Base-by-base conservation (phyloP, 2,329 filamentous ascomycete genomes). In the Botrytis galanthina region DNA sequence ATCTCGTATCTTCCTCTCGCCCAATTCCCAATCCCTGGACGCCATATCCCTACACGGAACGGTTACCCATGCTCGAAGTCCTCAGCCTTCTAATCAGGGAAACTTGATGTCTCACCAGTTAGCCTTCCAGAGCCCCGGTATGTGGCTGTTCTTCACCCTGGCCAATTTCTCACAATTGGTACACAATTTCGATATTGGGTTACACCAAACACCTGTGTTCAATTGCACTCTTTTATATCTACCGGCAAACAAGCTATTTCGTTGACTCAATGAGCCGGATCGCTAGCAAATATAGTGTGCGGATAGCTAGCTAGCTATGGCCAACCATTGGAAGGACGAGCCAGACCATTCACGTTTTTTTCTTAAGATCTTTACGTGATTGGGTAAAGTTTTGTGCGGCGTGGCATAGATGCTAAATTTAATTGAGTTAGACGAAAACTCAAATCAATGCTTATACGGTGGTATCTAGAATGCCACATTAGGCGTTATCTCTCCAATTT, bases 381-480 rank as follows among this genome's bases (percentile, higher is more conserved):
- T 29, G 2, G 37, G 37, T 26, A 42, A 42, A 57, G 66, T 16
- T 57, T 6, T 26, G 35, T n/a, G 66, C 37, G 35, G 48, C 26
- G 54, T 57, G 48, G 29, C 32, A 66, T 35, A 32, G 7, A 32
- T 29, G 4, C 37, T 42, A 69, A 12, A 42, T 42, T 29, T 14
- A 39, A 10, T 57, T 22, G 9, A 26, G 66, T 69, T 69, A 69
- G 51, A 69, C n/a, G 8, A 2, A 29, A 57, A 66, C 18, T 48
- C 62, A 66, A 66, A 48, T 14, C 14, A 66, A 48, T 35, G 35
- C 12, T 39, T n/a, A 16, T 29, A 66, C 18, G 18, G 18, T 39
- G 59, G 51, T 29, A 48, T 68, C 62, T 57, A 57, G 37, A 66
- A 72, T 72, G 51, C 62, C 62, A 68, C 61, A 71, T 54, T 39